Conservation (phyloP, 768 basidiomycete species). For the Pleurotus tuoliensis region DNA sequence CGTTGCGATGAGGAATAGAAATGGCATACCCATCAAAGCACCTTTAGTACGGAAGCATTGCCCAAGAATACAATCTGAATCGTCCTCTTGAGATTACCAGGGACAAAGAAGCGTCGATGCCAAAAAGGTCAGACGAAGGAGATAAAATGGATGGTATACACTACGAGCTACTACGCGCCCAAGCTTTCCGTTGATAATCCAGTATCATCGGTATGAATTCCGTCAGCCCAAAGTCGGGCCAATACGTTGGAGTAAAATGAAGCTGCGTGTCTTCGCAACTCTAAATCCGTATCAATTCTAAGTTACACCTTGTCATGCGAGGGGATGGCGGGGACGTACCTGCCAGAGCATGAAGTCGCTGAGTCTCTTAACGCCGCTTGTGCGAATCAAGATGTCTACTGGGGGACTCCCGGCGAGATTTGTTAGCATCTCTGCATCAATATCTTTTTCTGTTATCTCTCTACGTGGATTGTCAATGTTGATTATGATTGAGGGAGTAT, state of each 20-base stretch:
- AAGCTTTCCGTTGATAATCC: conserved; percentile 79
- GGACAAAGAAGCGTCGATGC: too few relatives aligned
- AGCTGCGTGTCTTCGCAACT: conserved; percentile 81
- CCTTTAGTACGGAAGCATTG: too few relatives aligned
- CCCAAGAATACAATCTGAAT: too few relatives aligned
- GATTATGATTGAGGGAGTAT: neutral
- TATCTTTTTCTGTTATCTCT: conserved; percentile 58
- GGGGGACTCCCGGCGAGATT: conserved; percentile 65
- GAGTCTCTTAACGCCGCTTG: conserved; percentile 84
- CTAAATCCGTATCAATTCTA: conserved; percentile 34
- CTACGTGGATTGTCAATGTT: conserved; percentile 13
- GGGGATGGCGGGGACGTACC: conserved; percentile 41
- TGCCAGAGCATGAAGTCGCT: conserved; percentile 97
- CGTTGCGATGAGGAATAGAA: too few relatives aligned
- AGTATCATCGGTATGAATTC: conserved; percentile 87
- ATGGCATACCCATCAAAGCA: too few relatives aligned
- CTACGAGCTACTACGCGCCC: conserved; percentile 28
- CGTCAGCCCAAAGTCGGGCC: conserved; percentile 89
- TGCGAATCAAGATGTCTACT: conserved; percentile 86
- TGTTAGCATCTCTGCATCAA: conserved; percentile 67
- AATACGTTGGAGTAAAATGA: conserved; percentile 80
- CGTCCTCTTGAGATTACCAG: too few relatives aligned
- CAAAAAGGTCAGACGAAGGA: too few relatives aligned
- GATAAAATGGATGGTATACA: neutral
- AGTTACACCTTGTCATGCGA: neutral